A percentile compares a stretch with the other conserved stretches of the same genome.
phyloP scores from a whole-genome alignment of 352 stramenopile species.

The Globisporangium rhizosaccharum region DNA sequence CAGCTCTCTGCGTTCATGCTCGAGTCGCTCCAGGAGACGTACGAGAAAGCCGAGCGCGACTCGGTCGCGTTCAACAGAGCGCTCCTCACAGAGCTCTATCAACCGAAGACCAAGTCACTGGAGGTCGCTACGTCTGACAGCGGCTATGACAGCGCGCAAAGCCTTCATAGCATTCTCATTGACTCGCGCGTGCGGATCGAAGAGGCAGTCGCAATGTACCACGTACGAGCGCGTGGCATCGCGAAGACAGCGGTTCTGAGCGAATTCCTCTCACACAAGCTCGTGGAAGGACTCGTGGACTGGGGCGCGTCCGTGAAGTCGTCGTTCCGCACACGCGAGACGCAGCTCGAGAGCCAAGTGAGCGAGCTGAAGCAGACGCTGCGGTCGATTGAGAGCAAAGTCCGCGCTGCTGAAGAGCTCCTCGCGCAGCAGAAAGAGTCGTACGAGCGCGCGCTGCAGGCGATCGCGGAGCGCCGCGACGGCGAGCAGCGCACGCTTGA shows the following conservation, averaged over 20 bases:
- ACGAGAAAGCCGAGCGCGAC: slow-evolving; percentile 25
- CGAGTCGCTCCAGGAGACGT: slow-evolving; percentile 23
- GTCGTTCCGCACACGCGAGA: slow-evolving; percentile 40
- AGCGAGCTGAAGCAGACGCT: slow-evolving; percentile 38
- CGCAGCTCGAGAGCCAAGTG: slow-evolving; percentile 30
- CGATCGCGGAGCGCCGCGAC: slow-evolving; percentile 41
- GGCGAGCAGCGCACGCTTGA: slow-evolving; percentile 39
- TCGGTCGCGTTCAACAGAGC: slow-evolving; percentile 42
- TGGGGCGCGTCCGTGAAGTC: slow-evolving; percentile 48
- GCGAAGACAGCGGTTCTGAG: slow-evolving; percentile 27
- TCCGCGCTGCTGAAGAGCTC: slow-evolving; percentile 48
- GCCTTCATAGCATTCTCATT: slow-evolving; percentile 32
- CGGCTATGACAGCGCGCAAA: slow-evolving; percentile 24
- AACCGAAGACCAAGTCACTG: slow-evolving; percentile 8
- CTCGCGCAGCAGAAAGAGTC: slow-evolving; percentile 58
- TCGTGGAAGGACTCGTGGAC: slow-evolving; percentile 49
- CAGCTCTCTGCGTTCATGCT: slow-evolving; percentile 54
- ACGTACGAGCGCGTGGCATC: slow-evolving; percentile 23
- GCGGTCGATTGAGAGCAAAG: slow-evolving; percentile 48
- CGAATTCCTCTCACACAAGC: slow-evolving; percentile 41
- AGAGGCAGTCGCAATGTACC: slow-evolving; percentile 38
- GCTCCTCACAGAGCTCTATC: slow-evolving; percentile 39
- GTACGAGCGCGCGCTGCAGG: slow-evolving; percentile 51
- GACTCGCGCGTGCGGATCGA: slow-evolving; percentile 32
- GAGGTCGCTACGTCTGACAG: slow-evolving; percentile 7